Evolutionary conservation across 2,329 filamentous ascomycete species (phyloP).

Genomic region (Domatiomyces globalis): DNA sequence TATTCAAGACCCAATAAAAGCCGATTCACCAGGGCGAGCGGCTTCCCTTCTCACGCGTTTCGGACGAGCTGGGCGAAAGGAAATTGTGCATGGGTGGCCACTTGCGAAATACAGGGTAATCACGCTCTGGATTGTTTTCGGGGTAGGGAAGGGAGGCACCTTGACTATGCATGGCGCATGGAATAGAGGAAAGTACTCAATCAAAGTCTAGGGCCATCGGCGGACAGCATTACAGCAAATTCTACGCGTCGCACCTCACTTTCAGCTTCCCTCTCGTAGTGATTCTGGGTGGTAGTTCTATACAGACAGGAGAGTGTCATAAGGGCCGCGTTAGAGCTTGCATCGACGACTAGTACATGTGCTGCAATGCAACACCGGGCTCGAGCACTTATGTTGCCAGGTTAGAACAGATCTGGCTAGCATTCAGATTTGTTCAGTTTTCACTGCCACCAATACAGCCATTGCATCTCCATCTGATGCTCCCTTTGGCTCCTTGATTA

Average conservation of each 20-base stretch:
- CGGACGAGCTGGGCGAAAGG: neutral
- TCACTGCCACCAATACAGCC: neutral
- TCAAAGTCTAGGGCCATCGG: neutral
- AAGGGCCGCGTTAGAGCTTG: neutral
- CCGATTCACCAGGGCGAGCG: neutral
- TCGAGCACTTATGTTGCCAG: neutral
- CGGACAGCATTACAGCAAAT: neutral
- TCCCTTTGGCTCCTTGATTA: too few relatives aligned
- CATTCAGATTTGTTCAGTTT: neutral
- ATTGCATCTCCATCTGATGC: too few relatives aligned
- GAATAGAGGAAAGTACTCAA: neutral
- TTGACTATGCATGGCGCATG: neutral
- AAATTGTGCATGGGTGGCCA: neutral
- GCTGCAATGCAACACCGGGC: neutral
- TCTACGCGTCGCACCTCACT: neutral
- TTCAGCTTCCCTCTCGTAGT: neutral
- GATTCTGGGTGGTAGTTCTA: neutral
- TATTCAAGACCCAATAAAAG: constrained; percentile 88
- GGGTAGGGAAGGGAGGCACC: neutral
- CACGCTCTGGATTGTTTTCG: neutral
- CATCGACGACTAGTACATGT: neutral
- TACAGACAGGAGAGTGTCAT: neutral
- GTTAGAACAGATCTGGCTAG: neutral
- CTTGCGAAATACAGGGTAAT: neutral
- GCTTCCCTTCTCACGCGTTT: neutral